phyloP scores from a whole-genome alignment of 345 rosid genomes.

The Raphanus sativus region DNA sequence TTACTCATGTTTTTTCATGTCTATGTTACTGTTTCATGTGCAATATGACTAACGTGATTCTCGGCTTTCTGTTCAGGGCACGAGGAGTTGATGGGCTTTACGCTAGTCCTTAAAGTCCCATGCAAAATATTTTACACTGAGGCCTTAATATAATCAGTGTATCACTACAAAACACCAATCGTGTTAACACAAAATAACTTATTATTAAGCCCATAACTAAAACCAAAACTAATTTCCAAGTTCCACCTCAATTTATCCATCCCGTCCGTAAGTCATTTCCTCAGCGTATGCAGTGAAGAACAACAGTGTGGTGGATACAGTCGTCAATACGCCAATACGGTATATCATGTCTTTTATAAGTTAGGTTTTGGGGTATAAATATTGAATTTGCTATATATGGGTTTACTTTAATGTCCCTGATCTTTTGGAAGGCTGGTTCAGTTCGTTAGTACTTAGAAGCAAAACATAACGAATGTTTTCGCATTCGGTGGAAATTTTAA shows the following conservation, averaged over 20 bases:
- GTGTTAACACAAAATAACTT: not conserved
- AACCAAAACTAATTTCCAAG: not conserved
- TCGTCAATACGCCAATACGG: not conserved
- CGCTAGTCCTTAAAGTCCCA: not conserved
- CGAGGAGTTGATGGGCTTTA: not conserved
- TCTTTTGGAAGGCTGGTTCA: not conserved
- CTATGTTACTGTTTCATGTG: not conserved
- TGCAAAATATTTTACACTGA: not conserved
- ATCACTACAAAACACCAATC: not conserved
- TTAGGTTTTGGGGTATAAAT: not conserved
- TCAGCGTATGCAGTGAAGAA: not conserved
- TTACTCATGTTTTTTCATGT: not conserved
- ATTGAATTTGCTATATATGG: not conserved
- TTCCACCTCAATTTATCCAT: not conserved
- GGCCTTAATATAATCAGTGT: not conserved
- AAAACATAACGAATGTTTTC: slow-evolving; percentile 11
- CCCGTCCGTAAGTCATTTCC: not conserved
- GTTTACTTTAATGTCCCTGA: not conserved
- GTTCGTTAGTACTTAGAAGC: not conserved
- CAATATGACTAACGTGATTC: not conserved
- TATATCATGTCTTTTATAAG: not conserved
- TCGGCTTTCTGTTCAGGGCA: not conserved
- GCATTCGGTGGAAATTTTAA: not conserved
- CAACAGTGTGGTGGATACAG: not conserved
- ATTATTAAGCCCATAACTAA: not conserved